Base-by-base conservation (phyloP, 73 alveolate genomes). In the Paramecium pentaurelia region DNA sequence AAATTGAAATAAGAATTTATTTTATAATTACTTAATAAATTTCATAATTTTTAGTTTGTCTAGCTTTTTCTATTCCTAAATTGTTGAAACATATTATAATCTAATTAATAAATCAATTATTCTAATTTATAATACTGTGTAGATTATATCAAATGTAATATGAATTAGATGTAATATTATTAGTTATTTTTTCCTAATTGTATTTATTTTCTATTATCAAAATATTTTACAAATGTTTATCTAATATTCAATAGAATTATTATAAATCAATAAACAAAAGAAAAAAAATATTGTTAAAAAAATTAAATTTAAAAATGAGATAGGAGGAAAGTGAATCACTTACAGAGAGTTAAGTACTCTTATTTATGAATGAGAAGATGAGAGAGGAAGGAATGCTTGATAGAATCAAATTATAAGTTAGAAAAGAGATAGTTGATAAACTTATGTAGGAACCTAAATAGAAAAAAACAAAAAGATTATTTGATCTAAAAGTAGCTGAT, bases 391-490 rank as follows among this genome's bases (percentile, higher is more conserved):
- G 88, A 34, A 45, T 75, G 34, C 60, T 75, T 32, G 58, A 30
- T 11, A 37, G 38, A 22, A 34, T 75, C n/a, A 75, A 75, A 37
- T 45, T 75, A 16, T 40, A 37, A 75, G 88, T 75, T 16, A 75
- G 88, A 37, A 75, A 75, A 45, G 88, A 75, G 40, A 34, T 75
- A 37, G 36, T 75, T 22, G 88, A 75, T 16, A 75, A 75, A 75
- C 8, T 75, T 18, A 27, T 37, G 49, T 18, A 45, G 3, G 88
- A 75, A 40, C 36, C 37, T 0, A 34, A 75, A 37, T 27, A 10
- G 25, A 75, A 75, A 45, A 75, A 75, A 40, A 1, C 34, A 14
- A 34, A 34, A 6, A 75, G 60, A 75, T 9, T 12, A 34, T 75
- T 75, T 75, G 88, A 75, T 14, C 8, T 37, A 75, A 75, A 75